A percentile compares a stretch with the other conserved stretches of the same genome.
Evolutionary conservation across 2,329 filamentous ascomycete species (phyloP).

Genomic region (Pseudovirgaria hyperparasitica): DNA sequence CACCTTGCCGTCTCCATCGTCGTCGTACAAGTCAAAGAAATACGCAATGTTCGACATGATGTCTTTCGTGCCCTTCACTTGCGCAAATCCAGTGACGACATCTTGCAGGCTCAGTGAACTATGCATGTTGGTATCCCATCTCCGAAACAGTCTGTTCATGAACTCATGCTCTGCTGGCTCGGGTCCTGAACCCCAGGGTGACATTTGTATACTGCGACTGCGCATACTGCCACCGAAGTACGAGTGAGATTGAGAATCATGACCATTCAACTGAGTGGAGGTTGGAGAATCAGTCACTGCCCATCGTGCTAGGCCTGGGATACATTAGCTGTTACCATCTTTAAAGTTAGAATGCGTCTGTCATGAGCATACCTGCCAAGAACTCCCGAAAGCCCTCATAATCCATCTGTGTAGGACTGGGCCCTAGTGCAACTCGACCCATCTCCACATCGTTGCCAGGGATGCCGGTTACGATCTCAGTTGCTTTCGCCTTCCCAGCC

Average conservation of each 20-base stretch:
- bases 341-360: neutral
- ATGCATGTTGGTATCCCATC: slow-evolving; percentile 72
- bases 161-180: slow-evolving; percentile 91
- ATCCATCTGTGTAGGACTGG: slow-evolving; percentile 89
- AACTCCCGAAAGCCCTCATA: slow-evolving; percentile 95
- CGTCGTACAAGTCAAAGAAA: slow-evolving; percentile 96
- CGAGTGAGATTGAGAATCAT: slow-evolving; percentile 40
- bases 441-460: slow-evolving; percentile 51
- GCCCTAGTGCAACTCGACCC: slow-evolving; percentile 75
- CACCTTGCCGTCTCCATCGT: slow-evolving; percentile 79
- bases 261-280: slow-evolving; percentile 39
- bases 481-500: slow-evolving; percentile 43
- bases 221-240: slow-evolving; percentile 40
- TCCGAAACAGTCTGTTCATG: slow-evolving; percentile 70
- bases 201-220: slow-evolving; percentile 27
- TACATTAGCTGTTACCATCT: slow-evolving; percentile 2
- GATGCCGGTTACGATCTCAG: slow-evolving; percentile 35
- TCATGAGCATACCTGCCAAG: slow-evolving; percentile 43
- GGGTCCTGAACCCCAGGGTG: slow-evolving; percentile 47
- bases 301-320: slow-evolving; percentile 68
- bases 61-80: slow-evolving; percentile 84
- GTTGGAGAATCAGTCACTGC: slow-evolving; percentile 76
- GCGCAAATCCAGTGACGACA: slow-evolving; percentile 79
- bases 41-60: slow-evolving; percentile 98
- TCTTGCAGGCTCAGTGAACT: slow-evolving; percentile 79